Conservation (phyloP, 179 eudicot species). For the Beta corolliflora region DNA sequence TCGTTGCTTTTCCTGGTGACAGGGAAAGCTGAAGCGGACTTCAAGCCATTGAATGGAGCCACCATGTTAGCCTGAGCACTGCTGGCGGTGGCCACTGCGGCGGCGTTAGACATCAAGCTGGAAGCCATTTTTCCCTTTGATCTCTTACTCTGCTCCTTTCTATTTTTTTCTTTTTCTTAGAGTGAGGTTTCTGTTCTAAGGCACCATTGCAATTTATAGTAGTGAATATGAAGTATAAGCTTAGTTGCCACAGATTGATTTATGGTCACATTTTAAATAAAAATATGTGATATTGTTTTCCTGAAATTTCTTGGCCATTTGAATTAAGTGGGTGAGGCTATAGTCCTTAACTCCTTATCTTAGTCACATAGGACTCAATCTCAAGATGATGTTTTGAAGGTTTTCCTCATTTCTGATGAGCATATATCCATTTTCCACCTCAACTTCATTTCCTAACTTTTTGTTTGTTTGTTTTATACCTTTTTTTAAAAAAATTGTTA, state of each 20-base stretch:
- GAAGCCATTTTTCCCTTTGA: constrained; percentile 47
- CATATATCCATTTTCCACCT: neutral
- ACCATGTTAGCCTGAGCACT: constrained; percentile 40
- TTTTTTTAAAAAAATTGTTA: too few species aligned
- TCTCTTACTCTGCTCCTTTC: too few species aligned
- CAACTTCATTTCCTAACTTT: too few species aligned
- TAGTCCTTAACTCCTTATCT: neutral
- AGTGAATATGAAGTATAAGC: too few species aligned
- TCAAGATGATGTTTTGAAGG: neutral
- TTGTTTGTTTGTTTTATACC: too few species aligned
- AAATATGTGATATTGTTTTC: neutral
- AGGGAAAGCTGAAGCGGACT: constrained; percentile 37
- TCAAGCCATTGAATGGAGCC: constrained; percentile 48
- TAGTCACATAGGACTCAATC: neutral
- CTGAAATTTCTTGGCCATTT: neutral
- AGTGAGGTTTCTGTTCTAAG: too few species aligned
- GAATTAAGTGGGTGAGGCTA: neutral
- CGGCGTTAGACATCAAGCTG: constrained; percentile 31
- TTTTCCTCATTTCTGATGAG: neutral
- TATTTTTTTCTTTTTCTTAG: too few species aligned
- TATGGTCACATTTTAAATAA: too few species aligned
- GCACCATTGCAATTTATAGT: too few species aligned
- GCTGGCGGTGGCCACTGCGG: constrained; percentile 28
- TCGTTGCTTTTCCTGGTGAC: constrained; percentile 36
- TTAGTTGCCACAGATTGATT: too few species aligned